Evolutionary conservation across 495 filamentous ascomycete genomes (phyloP), one percentile per base, ranked within the genome.

Genomic region (Hypoxylon crocopeplum): DNA sequence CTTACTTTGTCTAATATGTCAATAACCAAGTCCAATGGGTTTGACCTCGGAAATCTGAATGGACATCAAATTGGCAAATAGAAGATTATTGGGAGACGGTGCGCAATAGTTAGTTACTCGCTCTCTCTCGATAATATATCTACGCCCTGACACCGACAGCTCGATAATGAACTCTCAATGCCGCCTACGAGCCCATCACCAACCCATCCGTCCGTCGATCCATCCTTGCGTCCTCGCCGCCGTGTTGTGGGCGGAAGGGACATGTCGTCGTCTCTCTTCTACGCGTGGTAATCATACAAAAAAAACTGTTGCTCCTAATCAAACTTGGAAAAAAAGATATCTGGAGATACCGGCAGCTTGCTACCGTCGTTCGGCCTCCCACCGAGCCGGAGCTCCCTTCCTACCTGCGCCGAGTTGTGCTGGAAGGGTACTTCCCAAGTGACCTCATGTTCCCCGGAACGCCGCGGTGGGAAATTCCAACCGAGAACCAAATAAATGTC

Each of bases 231-330:
- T 17, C 30, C 45, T 17, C 12, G 32, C 12, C 30, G 19, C 32
- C 45, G 16, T 13, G 15, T 3, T 19, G 42, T 46, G 42, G 36
- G 27, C 4, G n/a, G 24, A 34, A 44, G 42, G 5, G 16, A 40
- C 40, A 25, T 55, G 46, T 30, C 38, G 27, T 58, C 40, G 47
- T 52, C 34, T 48, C 44, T 47, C 38, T 49, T 30, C 44, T 40
- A 53, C 48, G 32, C 48, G 36, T 63, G 36, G 40, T 62, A 64
- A 33, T 64, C 61, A 32, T 56, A 64, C 55, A 64, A 21, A 22
- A 6, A 48, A 20, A 40, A n/a, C n/a, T n/a, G n/a, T n/a, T n/a
- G n/a, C n/a, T n/a, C n/a, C n/a, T n/a, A n/a, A n/a, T n/a, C n/a
- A n/a, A n/a, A n/a, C n/a, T n/a, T n/a, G n/a, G n/a, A 55, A 41